Evolutionary conservation across 139 green algal species (phyloP), one percentile per base, ranked within the genome.

Genomic region (Marvania coccoides): DNA sequence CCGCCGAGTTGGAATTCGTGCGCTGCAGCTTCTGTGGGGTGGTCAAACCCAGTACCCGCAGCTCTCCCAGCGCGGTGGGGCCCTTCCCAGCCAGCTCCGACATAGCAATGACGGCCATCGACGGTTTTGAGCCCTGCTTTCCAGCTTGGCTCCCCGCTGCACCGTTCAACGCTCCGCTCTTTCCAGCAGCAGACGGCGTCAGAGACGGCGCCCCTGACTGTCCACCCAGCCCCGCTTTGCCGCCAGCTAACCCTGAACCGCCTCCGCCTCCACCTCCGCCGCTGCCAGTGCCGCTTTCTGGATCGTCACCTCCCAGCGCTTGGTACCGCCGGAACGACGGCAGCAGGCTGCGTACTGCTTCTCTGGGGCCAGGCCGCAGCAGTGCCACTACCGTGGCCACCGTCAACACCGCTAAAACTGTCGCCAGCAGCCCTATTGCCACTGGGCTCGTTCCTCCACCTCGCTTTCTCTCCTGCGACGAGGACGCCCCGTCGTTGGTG

Each of bases 21-120:
- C 67, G 38, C 24, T 64, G 65, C 34, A 72, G 54, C 65, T 72
- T 72, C 10, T 28, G 35, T 6, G 65, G 65, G 4, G 65, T 65
- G 26, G 65, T 72, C 15, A 72, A 33, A 36, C 65, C 54, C 23
- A 51, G 23, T 15, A 46, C 13, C 3, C 13, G 13, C 29, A n/a
- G 13, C 38, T 26, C 40, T 7, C 26, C 26, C 5, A 6, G 6
- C 19, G 40, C n/a, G 5, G 6, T 31, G 23, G n/a, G 23, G 13
- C 28, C 58, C 40, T n/a, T 7, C 38, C 36, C 23, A 6, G 26
- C 23, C 29, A 65, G 7, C 7, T 5, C 5, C 38, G 19, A 19
- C 29, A 65, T 1, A 19, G 10, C 14, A 28, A 12, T 51, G 38
- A 10, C 28, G 26, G 14, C 1, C 29, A 36, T 6, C 31, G 34